A percentile compares a stretch with the other conserved stretches of the same genome.
phyloP scores from a whole-genome alignment of 345 rosid species.

The Microcos paniculata region DNA sequence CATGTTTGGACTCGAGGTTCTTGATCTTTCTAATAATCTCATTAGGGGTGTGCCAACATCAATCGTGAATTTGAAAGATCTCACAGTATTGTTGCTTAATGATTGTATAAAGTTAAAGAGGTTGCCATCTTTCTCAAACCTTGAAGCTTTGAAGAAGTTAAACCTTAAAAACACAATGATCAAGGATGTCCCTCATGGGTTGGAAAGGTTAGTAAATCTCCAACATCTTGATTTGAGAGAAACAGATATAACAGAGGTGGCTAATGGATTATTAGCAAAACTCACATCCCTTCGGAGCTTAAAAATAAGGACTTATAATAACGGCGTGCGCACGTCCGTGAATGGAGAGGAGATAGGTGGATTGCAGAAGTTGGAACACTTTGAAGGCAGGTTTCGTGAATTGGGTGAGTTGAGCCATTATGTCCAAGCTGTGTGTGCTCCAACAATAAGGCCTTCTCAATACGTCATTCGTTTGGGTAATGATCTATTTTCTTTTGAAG shows the following conservation, averaged over 20 bases:
- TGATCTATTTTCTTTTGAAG: too few species aligned
- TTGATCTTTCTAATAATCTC: conserved; percentile 10
- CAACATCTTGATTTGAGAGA: neutral
- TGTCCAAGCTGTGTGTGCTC: too few species aligned
- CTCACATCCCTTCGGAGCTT: conserved; percentile 11
- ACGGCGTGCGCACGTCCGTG: neutral
- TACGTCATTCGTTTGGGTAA: too few species aligned
- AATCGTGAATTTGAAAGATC: too few species aligned
- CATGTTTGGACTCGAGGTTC: conserved; percentile 2
- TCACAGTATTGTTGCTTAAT: too few species aligned
- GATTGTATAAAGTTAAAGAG: neutral
- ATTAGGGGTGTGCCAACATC: too few species aligned
- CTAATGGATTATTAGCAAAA: conserved; percentile 2
- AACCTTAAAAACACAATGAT: too few species aligned
- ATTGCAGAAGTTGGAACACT: neutral
- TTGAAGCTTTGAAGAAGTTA: conserved; percentile 14
- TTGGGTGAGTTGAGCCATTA: too few species aligned
- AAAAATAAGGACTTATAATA: neutral
- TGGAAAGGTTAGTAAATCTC: conserved; percentile 10
- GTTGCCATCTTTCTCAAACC: conserved; percentile 24
- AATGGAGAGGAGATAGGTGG: too few species aligned
- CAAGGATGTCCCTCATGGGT: too few species aligned
- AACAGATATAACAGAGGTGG: neutral
- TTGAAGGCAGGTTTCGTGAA: too few species aligned
- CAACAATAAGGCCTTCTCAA: too few species aligned